Percentiles rank a stretch among this genome's conserved stretches.
Conservation (phyloP, 129 eudicot genomes). For the Helianthus tuberosus region DNA sequence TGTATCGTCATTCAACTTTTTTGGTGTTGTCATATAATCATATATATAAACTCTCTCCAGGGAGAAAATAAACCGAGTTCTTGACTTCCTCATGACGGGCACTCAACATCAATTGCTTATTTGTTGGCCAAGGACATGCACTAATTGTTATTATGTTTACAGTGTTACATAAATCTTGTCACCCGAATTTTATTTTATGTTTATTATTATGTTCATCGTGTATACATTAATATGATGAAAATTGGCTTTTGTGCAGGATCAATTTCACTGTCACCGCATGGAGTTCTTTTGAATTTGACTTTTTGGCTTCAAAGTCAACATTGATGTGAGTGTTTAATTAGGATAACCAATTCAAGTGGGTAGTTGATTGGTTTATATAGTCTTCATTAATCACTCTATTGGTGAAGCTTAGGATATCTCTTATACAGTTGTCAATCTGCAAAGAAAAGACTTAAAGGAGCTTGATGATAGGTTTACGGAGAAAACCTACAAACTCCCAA, state of each 20-base stretch:
- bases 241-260: constrained; percentile 61
- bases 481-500: too few relatives aligned
- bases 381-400: too few relatives aligned
- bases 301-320: too few relatives aligned
- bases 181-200: constrained; percentile 17
- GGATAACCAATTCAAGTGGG: too few relatives aligned
- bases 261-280: constrained; percentile 46
- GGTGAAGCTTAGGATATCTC: too few relatives aligned
- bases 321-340: too few relatives aligned
- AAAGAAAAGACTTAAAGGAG: too few relatives aligned
- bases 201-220: constrained; percentile 6
- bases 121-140: constrained; percentile 66
- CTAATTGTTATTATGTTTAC: not conserved
- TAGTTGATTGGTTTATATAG: too few relatives aligned
- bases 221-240: constrained; percentile 17
- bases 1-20: constrained; percentile 8
- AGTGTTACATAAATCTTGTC: not conserved
- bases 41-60: constrained; percentile 39
- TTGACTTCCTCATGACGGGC: constrained; percentile 67
- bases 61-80: constrained; percentile 53
- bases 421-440: too few relatives aligned
- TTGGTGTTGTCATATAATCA: constrained; percentile 10
- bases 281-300: too few relatives aligned
- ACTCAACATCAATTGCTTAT: constrained; percentile 52
- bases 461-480: too few relatives aligned